Evolutionary conservation across 176 grass and related monocot species (phyloP), one percentile per base, ranked within the genome.

Genomic region (Chloris gayana): DNA sequence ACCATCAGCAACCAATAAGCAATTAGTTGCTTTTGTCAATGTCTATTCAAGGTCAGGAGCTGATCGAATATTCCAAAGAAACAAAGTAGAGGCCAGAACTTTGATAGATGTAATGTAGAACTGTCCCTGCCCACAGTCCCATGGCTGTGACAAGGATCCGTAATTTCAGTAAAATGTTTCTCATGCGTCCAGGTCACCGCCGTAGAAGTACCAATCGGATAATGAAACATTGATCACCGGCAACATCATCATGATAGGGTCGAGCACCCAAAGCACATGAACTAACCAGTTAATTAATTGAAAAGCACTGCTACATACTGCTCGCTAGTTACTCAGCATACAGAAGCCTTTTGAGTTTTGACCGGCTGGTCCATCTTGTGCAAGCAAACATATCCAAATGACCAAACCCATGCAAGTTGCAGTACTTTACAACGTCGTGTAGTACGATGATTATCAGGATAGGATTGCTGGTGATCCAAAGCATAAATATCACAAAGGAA

Each of bases 371-470:
- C 59, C 46, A 56, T 26, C 46, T 32, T 66, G 58, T 18, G 50
- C 24, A 42, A 42, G 24, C 45, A 69, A 46, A 26, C 65, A 80
- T 85, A 80, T 85, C 76, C 46, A 47, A 34, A 67, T 30, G 67
- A 79, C 64, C 64, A 56, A 54, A 70, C n/a, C 19, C 31, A 8
- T 27, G n/a, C 79, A 78, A 83, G 10, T 65, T 72, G 80, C 58
- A 74, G 29, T 77, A 45, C 72, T 83, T 82, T 72, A 87, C 60
- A 47, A 3, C 25, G n/a, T 77, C 27, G 7, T 49, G 14, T 57
- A 11, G 33, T 33, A 21, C 33, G 9, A 65, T 37, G 47, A 39
- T 17, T 2, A 15, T 17, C 32, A 57, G 54, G 54, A 80, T 80
- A 80, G 47, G 69, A 56, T 37, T 22, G 69, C 39, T 38, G 24